A percentile compares a stretch with the other conserved stretches of the same genome.
These are phyloP conservation scores for Tricholoma saponaceum DNA, from an alignment of 768 basidiomycete genomes.

Conservation along the genomic window DNA sequence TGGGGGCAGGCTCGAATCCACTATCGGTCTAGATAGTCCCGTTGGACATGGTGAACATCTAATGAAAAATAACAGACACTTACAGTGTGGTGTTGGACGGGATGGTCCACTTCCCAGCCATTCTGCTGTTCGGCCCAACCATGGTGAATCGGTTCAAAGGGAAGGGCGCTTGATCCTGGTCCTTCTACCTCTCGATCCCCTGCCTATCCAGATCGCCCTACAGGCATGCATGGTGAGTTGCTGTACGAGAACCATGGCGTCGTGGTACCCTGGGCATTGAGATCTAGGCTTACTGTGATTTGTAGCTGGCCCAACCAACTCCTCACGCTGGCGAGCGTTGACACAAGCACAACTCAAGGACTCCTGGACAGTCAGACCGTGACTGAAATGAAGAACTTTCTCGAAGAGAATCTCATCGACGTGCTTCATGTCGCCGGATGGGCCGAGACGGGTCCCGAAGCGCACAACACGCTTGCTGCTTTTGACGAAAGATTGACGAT, in stretches of 20 bases:
- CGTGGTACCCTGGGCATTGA: too few species aligned
- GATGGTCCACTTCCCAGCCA: background rate
- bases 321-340: conserved; percentile 22
- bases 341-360: conserved; percentile 20
- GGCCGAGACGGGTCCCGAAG: background rate
- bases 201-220: too few species aligned
- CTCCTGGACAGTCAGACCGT: conserved; percentile 16
- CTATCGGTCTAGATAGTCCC: background rate
- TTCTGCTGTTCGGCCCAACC: background rate
- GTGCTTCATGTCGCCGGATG: conserved; percentile 1
- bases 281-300: background rate
- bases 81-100: background rate
- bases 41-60: background rate
- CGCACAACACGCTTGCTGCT: conserved; percentile 1
- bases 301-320: too few species aligned
- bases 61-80: background rate
- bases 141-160: background rate
- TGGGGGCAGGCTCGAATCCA: background rate
- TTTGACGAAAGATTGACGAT: conserved; percentile 12
- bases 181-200: too few species aligned
- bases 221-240: too few species aligned
- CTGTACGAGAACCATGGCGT: too few species aligned
- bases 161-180: too few species aligned
- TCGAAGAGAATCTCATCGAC: conserved; percentile 13
- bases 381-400: conserved; percentile 11